Evolutionary conservation across 495 filamentous ascomycete species (phyloP).

Genomic region (Clavariopsis aquatica): DNA sequence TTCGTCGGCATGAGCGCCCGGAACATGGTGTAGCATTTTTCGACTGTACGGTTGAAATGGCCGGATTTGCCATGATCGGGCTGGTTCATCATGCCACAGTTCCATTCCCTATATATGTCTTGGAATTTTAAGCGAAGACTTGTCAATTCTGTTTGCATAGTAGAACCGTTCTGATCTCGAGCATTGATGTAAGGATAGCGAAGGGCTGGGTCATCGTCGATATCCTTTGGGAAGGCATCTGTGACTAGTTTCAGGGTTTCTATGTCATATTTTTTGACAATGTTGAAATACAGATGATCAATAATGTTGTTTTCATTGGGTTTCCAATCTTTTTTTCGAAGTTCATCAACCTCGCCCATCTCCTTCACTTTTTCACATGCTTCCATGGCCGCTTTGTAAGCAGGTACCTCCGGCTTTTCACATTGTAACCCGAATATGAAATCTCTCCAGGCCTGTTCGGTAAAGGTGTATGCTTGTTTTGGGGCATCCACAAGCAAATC

Average conservation of each 20-base stretch:
- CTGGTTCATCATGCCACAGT: neutral
- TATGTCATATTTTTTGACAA: slow-evolving; percentile 56
- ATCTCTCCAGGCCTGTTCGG: slow-evolving; percentile 55
- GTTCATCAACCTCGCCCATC: slow-evolving; percentile 7
- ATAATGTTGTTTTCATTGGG: slow-evolving; percentile 59
- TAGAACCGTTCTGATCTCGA: neutral
- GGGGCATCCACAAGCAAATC: slow-evolving; percentile 78
- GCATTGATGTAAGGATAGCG: slow-evolving; percentile 14
- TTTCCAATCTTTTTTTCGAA: slow-evolving; percentile 44
- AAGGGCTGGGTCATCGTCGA: slow-evolving; percentile 25
- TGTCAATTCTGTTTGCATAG: slow-evolving; percentile 13
- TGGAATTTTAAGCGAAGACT: neutral
- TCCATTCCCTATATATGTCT: neutral
- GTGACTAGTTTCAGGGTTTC: slow-evolving; percentile 54
- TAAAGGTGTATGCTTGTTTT: slow-evolving; percentile 76
- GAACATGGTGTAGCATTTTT: slow-evolving; percentile 17
- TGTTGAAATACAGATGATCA: slow-evolving; percentile 69
- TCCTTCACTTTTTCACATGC: slow-evolving; percentile 15
- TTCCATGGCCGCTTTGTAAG: slow-evolving; percentile 43
- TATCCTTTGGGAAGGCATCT: neutral
- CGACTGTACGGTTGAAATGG: slow-evolving; percentile 14
- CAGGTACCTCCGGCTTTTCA: slow-evolving; percentile 37
- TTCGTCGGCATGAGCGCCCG: slow-evolving; percentile 7
- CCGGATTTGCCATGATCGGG: neutral
- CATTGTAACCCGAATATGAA: slow-evolving; percentile 47